Conservation (phyloP, 2,329 filamentous ascomycete genomes). For the Colletotrichum caudatum region DNA sequence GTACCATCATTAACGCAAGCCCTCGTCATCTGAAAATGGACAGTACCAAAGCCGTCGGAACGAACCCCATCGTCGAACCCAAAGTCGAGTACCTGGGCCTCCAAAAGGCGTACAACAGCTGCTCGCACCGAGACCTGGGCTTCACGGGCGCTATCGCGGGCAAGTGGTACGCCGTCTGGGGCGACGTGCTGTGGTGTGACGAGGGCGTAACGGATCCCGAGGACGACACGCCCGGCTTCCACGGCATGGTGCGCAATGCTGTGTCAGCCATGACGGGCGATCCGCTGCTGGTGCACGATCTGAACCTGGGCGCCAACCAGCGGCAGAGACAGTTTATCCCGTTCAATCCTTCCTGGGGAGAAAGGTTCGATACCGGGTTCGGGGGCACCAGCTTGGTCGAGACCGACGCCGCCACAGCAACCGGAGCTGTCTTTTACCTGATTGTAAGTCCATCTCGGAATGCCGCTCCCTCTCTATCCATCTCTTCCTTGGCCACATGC, state of each 20-base stretch:
- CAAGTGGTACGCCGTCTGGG: constrained; percentile 55
- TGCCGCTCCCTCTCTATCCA: not conserved
- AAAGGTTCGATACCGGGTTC: constrained; percentile 52
- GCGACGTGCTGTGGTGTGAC: constrained; percentile 53
- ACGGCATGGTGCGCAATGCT: constrained; percentile 56
- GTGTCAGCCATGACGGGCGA: constrained; percentile 52
- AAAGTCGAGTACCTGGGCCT: constrained; percentile 50
- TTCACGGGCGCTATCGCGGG: constrained; percentile 53
- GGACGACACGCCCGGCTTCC: constrained; percentile 50
- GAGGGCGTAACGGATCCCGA: constrained; percentile 49
- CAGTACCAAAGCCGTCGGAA: constrained; percentile 53
- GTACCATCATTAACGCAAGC: constrained; percentile 6
- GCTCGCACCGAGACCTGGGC: constrained; percentile 53
- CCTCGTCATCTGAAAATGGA: constrained; percentile 45
- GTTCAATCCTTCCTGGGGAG: constrained; percentile 52
- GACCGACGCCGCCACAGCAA: constrained; percentile 46
- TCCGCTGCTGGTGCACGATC: constrained; percentile 52
- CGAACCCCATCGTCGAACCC: constrained; percentile 51
- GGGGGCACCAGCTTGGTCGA: constrained; percentile 56
- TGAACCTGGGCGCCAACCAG: constrained; percentile 51
- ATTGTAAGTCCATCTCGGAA: constrained; percentile 46
- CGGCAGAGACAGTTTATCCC: constrained; percentile 54
- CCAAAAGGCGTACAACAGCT: constrained; percentile 53
- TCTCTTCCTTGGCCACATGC: too few species aligned
- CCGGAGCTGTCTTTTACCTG: constrained; percentile 52